phyloP scores from a whole-genome alignment of 164 flowering plant species.

The Cinnamomum micranthum region DNA sequence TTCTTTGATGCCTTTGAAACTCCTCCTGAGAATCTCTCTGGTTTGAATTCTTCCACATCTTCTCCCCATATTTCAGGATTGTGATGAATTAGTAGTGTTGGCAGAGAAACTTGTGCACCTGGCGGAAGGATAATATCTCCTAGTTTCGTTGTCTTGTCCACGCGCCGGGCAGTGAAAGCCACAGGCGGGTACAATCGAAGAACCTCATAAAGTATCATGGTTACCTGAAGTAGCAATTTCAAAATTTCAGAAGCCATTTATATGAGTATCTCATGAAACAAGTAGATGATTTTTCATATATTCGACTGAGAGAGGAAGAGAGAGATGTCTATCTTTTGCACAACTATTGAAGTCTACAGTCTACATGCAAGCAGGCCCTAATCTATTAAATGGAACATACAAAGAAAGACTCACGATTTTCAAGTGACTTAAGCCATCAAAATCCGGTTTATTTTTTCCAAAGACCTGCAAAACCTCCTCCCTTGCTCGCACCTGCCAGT shows the following conservation, averaged over 20 bases:
- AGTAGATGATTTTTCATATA: not conserved
- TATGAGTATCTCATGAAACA: not conserved
- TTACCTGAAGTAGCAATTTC: slow-evolving; percentile 12
- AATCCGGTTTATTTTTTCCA: slow-evolving; percentile 7
- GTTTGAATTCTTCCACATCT: slow-evolving; percentile 22
- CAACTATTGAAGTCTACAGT: too few relatives aligned
- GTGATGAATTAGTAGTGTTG: slow-evolving; percentile 11
- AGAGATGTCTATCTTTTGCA: not conserved
- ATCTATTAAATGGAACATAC: not conserved
- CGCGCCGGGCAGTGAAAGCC: not conserved
- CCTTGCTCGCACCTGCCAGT: slow-evolving; percentile 13
- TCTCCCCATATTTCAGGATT: slow-evolving; percentile 17
- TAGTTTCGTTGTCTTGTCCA: slow-evolving; percentile 4
- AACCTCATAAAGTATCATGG: slow-evolving; percentile 24
- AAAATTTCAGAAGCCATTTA: not conserved
- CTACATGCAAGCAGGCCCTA: not conserved
- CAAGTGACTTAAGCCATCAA: slow-evolving; percentile 10
- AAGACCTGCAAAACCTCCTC: slow-evolving; percentile 13
- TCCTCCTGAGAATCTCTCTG: slow-evolving; percentile 22
- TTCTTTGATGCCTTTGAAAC: slow-evolving; percentile 18
- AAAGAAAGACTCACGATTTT: slow-evolving; percentile 10
- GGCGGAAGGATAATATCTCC: slow-evolving; percentile 18
- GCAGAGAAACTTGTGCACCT: slow-evolving; percentile 7
- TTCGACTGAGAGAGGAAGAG: not conserved
- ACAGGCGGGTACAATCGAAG: slow-evolving; percentile 23